Evolutionary conservation across 805 yeast genomes (phyloP).

Genomic region (Kockiozyma suomiensis): DNA sequence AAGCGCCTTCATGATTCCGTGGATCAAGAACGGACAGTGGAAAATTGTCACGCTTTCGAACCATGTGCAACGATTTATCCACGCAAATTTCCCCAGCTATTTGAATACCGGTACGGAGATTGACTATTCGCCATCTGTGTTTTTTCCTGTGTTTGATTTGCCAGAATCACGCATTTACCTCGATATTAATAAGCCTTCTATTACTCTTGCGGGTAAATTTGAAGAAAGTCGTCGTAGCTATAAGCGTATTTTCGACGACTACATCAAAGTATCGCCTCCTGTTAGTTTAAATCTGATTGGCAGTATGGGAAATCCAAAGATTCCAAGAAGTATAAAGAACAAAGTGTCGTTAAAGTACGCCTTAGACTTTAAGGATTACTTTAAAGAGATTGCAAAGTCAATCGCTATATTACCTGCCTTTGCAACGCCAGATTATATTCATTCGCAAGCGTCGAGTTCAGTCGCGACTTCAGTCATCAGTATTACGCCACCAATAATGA

Average conservation of each 20-base stretch:
- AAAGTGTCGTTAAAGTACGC: slow-evolving; percentile 5
- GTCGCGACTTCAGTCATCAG: slow-evolving; percentile 23
- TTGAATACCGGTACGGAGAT: slow-evolving; percentile 5
- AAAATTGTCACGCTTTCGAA: slow-evolving; percentile 16
- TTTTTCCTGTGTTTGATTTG: slow-evolving; percentile 24
- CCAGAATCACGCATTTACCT: not conserved
- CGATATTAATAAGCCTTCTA: slow-evolving; percentile 8
- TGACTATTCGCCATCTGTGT: slow-evolving; percentile 11
- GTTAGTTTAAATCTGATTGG: slow-evolving; percentile 16
- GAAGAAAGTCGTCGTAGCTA: slow-evolving; percentile 24
- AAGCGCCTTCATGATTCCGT: slow-evolving; percentile 22
- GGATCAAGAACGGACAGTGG: slow-evolving; percentile 27
- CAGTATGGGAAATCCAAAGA: slow-evolving; percentile 2
- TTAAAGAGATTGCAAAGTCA: slow-evolving; percentile 15
- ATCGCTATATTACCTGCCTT: slow-evolving; percentile 24
- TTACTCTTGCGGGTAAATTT: slow-evolving; percentile 20
- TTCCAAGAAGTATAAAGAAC: not conserved
- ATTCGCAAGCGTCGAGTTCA: slow-evolving; percentile 27
- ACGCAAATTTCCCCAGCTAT: slow-evolving; percentile 19
- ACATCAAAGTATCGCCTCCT: slow-evolving; percentile 8
- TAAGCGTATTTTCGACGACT: slow-evolving; percentile 15
- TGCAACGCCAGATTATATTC: slow-evolving; percentile 10
- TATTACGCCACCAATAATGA: slow-evolving; percentile 22
- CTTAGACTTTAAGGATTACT: slow-evolving; percentile 17
- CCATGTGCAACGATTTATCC: slow-evolving; percentile 23